Percentiles rank a stretch among this genome's conserved stretches.
These are phyloP conservation scores for Alternaria gansuensis DNA, from an alignment of 2,329 filamentous ascomycete genomes.

Conservation along the genomic window DNA sequence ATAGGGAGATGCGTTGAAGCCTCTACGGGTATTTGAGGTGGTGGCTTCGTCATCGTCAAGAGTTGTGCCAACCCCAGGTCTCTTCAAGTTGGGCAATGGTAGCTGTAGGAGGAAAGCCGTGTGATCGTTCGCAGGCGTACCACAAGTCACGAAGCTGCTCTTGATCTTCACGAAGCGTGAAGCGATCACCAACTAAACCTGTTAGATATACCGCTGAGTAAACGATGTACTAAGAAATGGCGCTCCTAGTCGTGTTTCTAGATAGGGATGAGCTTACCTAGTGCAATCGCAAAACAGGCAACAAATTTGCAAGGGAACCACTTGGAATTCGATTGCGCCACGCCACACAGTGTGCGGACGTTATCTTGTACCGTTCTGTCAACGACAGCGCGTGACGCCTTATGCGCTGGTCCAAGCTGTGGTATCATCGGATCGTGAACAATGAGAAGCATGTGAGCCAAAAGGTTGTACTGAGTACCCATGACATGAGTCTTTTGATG, in stretches of 20 bases:
- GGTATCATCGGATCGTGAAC: slow-evolving; percentile 52
- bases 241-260: not conserved
- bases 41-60: not conserved
- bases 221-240: not conserved
- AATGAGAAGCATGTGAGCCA: slow-evolving; percentile 49
- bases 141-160: slow-evolving; percentile 43
- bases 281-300: slow-evolving; percentile 50
- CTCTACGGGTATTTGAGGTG: not conserved
- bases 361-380: slow-evolving; percentile 48
- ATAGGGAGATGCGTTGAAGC: not conserved
- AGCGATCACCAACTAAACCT: slow-evolving; percentile 47
- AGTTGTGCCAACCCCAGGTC: slow-evolving; percentile 47
- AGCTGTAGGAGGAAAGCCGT: slow-evolving; percentile 49
- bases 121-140: slow-evolving; percentile 44
- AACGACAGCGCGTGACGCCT: slow-evolving; percentile 42
- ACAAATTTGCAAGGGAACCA: slow-evolving; percentile 50
- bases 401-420: slow-evolving; percentile 48
- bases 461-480: slow-evolving; percentile 48
- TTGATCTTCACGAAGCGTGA: slow-evolving; percentile 44
- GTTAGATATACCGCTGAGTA: slow-evolving; percentile 11
- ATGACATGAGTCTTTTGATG: slow-evolving; percentile 49
- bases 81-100: slow-evolving; percentile 47
- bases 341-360: slow-evolving; percentile 49
- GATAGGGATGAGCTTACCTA: slow-evolving; percentile 32
- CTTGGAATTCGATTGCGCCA: slow-evolving; percentile 48